These are phyloP conservation scores for Chloranthus sessilifolius DNA, from an alignment of 164 flowering plant genomes.

Conservation along the genomic window DNA sequence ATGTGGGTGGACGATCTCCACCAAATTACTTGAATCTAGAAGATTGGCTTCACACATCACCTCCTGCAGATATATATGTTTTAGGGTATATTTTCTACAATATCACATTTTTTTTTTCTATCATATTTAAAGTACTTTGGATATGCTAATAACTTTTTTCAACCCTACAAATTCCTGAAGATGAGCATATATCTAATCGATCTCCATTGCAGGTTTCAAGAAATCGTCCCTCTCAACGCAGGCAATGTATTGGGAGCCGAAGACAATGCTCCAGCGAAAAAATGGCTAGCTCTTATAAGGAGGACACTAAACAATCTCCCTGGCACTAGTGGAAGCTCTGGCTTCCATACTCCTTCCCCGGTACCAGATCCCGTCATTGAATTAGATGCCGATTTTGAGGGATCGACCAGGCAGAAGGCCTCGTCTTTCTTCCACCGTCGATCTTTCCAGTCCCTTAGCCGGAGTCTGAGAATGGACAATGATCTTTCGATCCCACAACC, in stretches of 20 bases:
- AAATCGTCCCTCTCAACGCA: conserved; percentile 94
- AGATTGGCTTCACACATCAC: conserved; percentile 96
- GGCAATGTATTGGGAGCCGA: conserved; percentile 96
- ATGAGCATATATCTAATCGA: too few species aligned
- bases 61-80: conserved; percentile 98
- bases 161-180: too few species aligned
- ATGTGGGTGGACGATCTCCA: conserved; percentile 98
- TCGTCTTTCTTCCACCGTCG: conserved; percentile 45
- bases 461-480: conserved; percentile 42
- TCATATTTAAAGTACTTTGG: not conserved
- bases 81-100: conserved; percentile 58
- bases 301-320: conserved; percentile 80
- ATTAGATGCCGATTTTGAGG: conserved; percentile 86
- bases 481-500: conserved; percentile 30
- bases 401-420: conserved; percentile 57
- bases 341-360: conserved; percentile 72
- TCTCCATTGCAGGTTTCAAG: conserved; percentile 83
- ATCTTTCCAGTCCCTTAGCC: conserved; percentile 36
- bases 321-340: conserved; percentile 42
- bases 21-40: conserved; percentile 71
- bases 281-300: conserved; percentile 79
- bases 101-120: not conserved
- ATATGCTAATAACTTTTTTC: too few species aligned
- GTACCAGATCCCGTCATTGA: conserved; percentile 79
- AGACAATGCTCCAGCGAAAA: conserved; percentile 82